Base-by-base conservation (phyloP, 78 protist genomes). In the Dictyostelium firmibasis region DNA sequence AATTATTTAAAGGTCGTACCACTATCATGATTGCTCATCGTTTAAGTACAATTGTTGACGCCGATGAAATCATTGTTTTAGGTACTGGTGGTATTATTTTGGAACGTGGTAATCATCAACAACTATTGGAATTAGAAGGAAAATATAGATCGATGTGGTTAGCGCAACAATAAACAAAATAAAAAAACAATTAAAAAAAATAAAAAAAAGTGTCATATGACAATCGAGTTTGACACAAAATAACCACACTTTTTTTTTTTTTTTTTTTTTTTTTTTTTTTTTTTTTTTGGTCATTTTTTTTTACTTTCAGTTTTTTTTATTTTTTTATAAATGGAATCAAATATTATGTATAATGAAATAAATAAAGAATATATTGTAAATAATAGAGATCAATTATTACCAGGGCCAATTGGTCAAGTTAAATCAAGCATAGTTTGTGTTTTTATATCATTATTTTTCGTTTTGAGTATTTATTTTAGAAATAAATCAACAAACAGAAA, bases 1-100 rank as follows among this genome's bases (percentile, higher is more conserved):
- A 43, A 41, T 91, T 96, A 18, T 43, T 69, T 35, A 50, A 74
- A 36, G 82, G 88, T 47, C 27, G 91, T 25, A 97, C 99, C 0
- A 81, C 96, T 23, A 23, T 98, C 10, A 81, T 93, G 85, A 91
- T 98, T 36, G 99, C 99, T 13, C 99, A 98, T 77, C 31, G 98
- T 47, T 95, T 98, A 20, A 50, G 91, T 11, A 96, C 98, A 23
- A 81, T 98, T 31, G 93, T 57, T 5, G 95, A 98, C 72, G 96
- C 97, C 0, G 99, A 98, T 83, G 83, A 85, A 50, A 98, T 98
- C 60, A 72, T 96, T 20, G 98, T 98, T 13, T 83, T 84, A 14
- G 92, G 91, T 8, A 25, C 50, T 18, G 74, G 94, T 18, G 99
- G 99, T 60, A 31, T 75, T 27, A 47, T 98, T 10, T 77, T 91